Percentiles rank a stretch among this genome's conserved stretches.
Evolutionary conservation across 805 yeast genomes (phyloP).

Genomic region (Saturnispora galanensis): DNA sequence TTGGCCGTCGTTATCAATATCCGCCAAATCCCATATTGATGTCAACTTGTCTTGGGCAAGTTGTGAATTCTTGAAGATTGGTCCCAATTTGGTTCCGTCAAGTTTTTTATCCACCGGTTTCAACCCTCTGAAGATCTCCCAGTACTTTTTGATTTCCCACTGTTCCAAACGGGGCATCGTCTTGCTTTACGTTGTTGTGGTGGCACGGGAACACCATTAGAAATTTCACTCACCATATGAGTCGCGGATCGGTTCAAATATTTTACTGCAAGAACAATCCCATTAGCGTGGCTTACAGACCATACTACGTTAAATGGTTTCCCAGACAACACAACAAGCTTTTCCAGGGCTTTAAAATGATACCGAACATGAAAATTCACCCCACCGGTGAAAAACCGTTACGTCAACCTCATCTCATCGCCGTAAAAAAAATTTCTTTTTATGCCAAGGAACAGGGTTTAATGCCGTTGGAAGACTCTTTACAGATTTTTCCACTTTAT

Average conservation of each 20-base stretch:
- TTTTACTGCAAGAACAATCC: background rate
- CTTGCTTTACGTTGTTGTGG: background rate
- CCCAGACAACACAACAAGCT: too few species aligned
- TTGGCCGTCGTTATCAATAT: conserved; percentile 84
- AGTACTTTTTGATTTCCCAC: conserved; percentile 93
- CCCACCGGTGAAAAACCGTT: background rate
- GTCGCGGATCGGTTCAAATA: background rate
- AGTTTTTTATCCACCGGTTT: conserved; percentile 72
- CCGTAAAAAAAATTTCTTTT: background rate
- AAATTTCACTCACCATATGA: too few species aligned
- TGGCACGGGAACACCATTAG: background rate
- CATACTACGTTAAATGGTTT: too few species aligned
- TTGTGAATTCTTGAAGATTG: conserved; percentile 83
- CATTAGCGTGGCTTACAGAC: background rate
- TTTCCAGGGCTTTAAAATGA: background rate
- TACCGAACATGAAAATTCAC: background rate
- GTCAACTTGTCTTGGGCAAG: conserved; percentile 69
- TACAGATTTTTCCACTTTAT: too few species aligned
- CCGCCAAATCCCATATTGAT: conserved; percentile 84
- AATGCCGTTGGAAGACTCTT: too few species aligned
- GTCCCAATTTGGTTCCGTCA: conserved; percentile 74
- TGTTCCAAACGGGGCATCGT: conserved; percentile 65
- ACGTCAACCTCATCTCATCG: background rate
- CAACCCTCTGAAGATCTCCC: conserved; percentile 93
- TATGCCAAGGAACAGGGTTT: background rate